Evolutionary conservation across 2,329 filamentous ascomycete species (phyloP).

Genomic region (Fusarium nelsonii): DNA sequence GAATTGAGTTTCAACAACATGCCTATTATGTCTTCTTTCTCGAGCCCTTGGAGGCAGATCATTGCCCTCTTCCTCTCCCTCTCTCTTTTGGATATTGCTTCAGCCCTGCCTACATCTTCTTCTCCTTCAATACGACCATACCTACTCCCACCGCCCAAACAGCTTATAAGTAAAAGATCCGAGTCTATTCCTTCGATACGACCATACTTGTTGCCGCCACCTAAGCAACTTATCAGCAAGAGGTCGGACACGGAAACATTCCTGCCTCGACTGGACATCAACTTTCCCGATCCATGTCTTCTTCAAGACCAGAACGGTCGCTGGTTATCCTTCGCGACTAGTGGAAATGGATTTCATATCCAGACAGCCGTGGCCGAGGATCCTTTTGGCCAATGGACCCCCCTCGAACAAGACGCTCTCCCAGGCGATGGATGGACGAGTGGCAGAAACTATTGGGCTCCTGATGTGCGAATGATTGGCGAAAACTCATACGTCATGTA

Average conservation of each 20-base stretch:
- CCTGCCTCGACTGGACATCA: constrained; percentile 40
- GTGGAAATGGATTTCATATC: constrained; percentile 62
- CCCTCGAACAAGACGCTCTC: constrained; percentile 66
- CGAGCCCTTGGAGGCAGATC: constrained; percentile 18
- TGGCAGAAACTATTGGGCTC: constrained; percentile 69
- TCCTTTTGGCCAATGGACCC: constrained; percentile 61
- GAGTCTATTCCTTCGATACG: constrained; percentile 2
- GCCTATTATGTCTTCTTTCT: constrained; percentile 23
- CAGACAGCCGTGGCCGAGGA: constrained; percentile 65
- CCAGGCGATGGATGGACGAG: constrained; percentile 67
- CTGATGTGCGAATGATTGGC: constrained; percentile 65
- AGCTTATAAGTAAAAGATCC: not conserved
- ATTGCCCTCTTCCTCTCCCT: constrained; percentile 18
- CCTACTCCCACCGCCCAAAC: constrained; percentile 6
- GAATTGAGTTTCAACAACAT: constrained; percentile 12
- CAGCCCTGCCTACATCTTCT: constrained; percentile 18
- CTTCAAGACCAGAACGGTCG: constrained; percentile 60
- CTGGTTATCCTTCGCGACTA: constrained; percentile 71
- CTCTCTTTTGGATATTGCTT: constrained; percentile 6
- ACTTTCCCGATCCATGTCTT: constrained; percentile 69
- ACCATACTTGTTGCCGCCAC: constrained; percentile 13
- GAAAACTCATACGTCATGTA: constrained; percentile 71
- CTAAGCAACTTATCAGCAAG: constrained; percentile 22
- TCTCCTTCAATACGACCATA: constrained; percentile 10
- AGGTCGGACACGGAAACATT: constrained; percentile 31